Percentiles rank a stretch among this genome's conserved stretches.
phyloP scores from a whole-genome alignment of 73 alveolate genomes.

The Paramecium bursaria region DNA sequence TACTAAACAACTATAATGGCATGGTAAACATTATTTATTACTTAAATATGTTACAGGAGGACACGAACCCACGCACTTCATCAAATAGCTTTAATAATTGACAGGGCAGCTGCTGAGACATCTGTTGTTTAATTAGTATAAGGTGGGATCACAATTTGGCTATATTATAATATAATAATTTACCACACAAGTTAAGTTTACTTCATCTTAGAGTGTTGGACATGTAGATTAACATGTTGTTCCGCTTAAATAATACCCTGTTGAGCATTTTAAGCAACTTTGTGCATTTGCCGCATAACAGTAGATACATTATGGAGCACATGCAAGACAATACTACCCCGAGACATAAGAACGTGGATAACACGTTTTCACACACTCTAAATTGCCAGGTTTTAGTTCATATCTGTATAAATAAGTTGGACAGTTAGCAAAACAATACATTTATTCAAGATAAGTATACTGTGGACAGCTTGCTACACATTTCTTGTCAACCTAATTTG shows the following conservation, averaged over 20 bases:
- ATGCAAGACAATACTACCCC: background rate
- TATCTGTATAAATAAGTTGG: background rate
- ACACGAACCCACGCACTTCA: background rate
- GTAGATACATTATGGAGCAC: background rate
- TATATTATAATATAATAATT: background rate
- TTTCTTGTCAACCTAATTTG: background rate
- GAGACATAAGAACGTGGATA: background rate
- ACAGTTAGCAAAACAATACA: background rate
- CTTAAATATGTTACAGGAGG: background rate
- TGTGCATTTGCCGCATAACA: slow-evolving; percentile 8
- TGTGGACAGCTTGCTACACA: background rate
- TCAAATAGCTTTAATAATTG: background rate
- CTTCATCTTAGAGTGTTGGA: background rate
- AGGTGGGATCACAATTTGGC: background rate
- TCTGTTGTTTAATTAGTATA: slow-evolving; percentile 1
- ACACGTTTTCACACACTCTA: slow-evolving; percentile 13
- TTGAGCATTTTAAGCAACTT: background rate
- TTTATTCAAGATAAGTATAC: background rate
- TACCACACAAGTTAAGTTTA: background rate
- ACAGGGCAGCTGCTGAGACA: background rate
- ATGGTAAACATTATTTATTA: background rate
- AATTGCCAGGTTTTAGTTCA: background rate
- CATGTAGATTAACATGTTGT: slow-evolving; percentile 18
- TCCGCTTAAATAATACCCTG: background rate
- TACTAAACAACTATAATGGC: background rate